Base-by-base conservation (phyloP, 2,329 filamentous ascomycete species). In the Xylaria hypoxylon region DNA sequence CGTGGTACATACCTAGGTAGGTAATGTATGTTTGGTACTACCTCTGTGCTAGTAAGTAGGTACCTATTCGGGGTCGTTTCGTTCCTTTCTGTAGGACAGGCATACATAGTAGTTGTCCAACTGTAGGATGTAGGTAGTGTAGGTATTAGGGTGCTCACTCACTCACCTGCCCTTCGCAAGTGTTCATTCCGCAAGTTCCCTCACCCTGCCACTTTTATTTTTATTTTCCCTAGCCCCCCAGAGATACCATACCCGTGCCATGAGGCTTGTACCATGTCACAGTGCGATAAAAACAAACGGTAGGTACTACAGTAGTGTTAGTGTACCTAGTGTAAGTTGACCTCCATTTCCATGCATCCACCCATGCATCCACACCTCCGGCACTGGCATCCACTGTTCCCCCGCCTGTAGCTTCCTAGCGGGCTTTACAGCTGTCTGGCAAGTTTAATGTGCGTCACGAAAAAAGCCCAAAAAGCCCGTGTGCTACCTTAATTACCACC, bases 401-500 rank as follows among this genome's bases (percentile, higher is more conserved):
- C 73, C 69, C 64, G 64, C 65, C 65, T 68, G 65, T 60, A 62
- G 58, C 66, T 77, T 76, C 77, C 66, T 67, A 59, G 65, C 60
- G 56, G 56, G 31, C 68, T 79, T 79, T 77, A 79, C 80, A 78
- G 76, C 77, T 58, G 28, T 59, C 65, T 64, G 68, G 61, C 58
- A 61, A 58, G 75, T 79, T 60, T 73, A 77, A 76, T 77, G 76
- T 75, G 75, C 79, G 79, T 75, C 78, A 78, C 71, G 68, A 77
- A 70, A 68, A 70, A 68, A 57, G 55, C 47, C 53, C 57, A 79
- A 74, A 74, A 72, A 79, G 79, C 76, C 78, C 78, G 78, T 77
- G 80, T 82, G 80, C 80, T 81, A 83, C 68, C 61, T 68, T 68
- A 69, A 68, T 66, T 68, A 69, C 81, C 77, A 82, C 79, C 79